Evolutionary conservation across 2,329 filamentous ascomycete species (phyloP).

Genomic region (Berkeleyomyces basicola): DNA sequence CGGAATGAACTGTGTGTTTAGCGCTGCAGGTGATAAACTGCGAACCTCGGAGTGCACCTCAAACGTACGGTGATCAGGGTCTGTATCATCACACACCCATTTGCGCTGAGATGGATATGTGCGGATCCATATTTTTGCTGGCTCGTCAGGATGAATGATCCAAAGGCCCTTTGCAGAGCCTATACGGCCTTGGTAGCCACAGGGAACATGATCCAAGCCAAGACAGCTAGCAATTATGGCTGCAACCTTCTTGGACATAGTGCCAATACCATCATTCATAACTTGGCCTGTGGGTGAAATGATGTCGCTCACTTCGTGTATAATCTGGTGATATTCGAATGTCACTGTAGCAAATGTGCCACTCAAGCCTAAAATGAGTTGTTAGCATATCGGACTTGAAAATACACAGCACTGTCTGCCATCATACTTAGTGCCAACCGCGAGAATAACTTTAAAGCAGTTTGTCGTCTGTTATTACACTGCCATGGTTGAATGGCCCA

Average conservation of each 20-base stretch:
- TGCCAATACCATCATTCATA: conserved; percentile 52
- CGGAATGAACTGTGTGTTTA: conserved; percentile 54
- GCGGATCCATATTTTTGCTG: conserved; percentile 44
- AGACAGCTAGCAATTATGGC: conserved; percentile 32
- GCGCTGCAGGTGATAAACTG: conserved; percentile 31
- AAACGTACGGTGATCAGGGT: conserved; percentile 41
- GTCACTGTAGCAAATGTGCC: conserved; percentile 30
- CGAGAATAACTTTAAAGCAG: conserved; percentile 40
- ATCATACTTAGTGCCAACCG: conserved; percentile 35
- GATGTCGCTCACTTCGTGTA: conserved; percentile 23
- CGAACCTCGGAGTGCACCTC: conserved; percentile 39
- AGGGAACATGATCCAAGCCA: conserved; percentile 37
- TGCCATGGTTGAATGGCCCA: conserved; percentile 32
- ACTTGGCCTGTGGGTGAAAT: conserved; percentile 25
- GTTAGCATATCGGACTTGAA: not conserved
- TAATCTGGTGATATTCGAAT: conserved; percentile 31
- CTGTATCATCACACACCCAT: conserved; percentile 36
- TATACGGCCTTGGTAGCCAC: conserved; percentile 52
- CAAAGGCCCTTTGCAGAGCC: conserved; percentile 63
- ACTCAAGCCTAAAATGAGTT: conserved; percentile 29
- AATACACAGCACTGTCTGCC: conserved; percentile 4
- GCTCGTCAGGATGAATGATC: conserved; percentile 40
- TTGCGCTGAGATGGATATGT: conserved; percentile 53
- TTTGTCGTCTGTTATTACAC: conserved; percentile 28
- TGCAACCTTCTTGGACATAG: conserved; percentile 46